Percentiles rank a stretch among this genome's conserved stretches.
Evolutionary conservation across 495 filamentous ascomycete species (phyloP).

Genomic region (Jackrogersella minutella): DNA sequence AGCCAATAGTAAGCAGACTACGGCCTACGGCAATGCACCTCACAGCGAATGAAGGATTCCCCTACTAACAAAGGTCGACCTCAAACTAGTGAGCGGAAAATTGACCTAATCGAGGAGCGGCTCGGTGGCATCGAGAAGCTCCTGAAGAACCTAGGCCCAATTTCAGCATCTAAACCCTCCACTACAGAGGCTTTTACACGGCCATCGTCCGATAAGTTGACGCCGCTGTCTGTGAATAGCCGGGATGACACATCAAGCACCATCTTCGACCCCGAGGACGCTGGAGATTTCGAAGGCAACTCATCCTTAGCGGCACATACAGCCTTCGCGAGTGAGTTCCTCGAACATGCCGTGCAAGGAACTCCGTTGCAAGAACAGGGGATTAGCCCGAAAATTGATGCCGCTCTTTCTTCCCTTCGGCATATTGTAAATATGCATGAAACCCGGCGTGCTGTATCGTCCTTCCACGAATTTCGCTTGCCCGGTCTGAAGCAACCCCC

Average conservation of each 20-base stretch:
- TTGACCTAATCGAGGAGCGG: slow-evolving; percentile 70
- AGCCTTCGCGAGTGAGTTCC: slow-evolving; percentile 68
- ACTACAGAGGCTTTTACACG: slow-evolving; percentile 10
- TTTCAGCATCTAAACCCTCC: slow-evolving; percentile 32
- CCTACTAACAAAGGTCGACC: slow-evolving; percentile 3
- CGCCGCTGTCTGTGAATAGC: slow-evolving; percentile 19
- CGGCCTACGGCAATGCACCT: neutral
- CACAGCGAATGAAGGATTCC: neutral
- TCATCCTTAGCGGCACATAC: slow-evolving; percentile 69
- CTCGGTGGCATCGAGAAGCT: slow-evolving; percentile 65
- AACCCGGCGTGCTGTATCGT: slow-evolving; percentile 38
- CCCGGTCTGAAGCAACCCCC: slow-evolving; percentile 53
- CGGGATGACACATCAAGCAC: slow-evolving; percentile 36
- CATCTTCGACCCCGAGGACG: slow-evolving; percentile 48
- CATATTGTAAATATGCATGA: slow-evolving; percentile 63
- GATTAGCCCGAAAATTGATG: slow-evolving; percentile 61
- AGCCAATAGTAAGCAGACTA: slow-evolving; percentile 67
- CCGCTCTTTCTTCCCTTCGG: slow-evolving; percentile 64
- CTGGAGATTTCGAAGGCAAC: slow-evolving; percentile 65
- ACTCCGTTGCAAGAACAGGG: slow-evolving; percentile 53
- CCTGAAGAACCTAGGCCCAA: slow-evolving; percentile 52
- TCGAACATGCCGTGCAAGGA: slow-evolving; percentile 66
- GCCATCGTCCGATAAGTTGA: slow-evolving; percentile 13
- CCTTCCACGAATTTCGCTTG: slow-evolving; percentile 54
- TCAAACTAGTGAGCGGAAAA: slow-evolving; percentile 68